Evolutionary conservation across 2,329 filamentous ascomycete species (phyloP), one percentile per base, ranked within the genome.

Genomic region (Epichloe festucae): DNA sequence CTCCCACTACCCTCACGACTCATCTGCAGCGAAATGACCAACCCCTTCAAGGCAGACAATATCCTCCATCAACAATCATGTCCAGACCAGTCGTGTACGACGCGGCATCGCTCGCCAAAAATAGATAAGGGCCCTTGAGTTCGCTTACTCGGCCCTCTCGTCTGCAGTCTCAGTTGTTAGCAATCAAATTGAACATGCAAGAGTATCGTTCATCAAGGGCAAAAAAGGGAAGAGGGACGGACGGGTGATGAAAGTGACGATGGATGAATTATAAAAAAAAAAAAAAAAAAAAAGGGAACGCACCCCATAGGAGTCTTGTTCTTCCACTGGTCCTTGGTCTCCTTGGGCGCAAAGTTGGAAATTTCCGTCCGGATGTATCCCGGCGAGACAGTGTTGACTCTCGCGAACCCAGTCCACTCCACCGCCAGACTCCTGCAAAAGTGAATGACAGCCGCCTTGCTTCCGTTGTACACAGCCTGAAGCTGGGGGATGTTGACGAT

Each of bases 71-170:
- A 46, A 90, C 78, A 56, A 87, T 70, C 53, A 93, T 73, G 65
- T 89, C 84, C 10, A 78, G 73, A 0, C 81, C 88, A 8, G 87
- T 94, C 17, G 84, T 89, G 69, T 89, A 94, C 50, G 81, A 86
- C n/a, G 84, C 79, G 4, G 87, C 87, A 67, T 94, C 87, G 14
- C 83, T 87, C 17, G 86, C 85, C 52, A 94, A 73, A 67, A 89
- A 93, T 46, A 94, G 69, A 65, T 86, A 95, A 17, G 84, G 84
- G 19, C 87, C 89, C 72, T 91, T 90, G 59, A 94, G 74, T 72
- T 95, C 88, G 54, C 80, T 77, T 3, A 79, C 72, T 57, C 82
- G 74, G 10, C 84, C 88, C 63, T 89, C 84, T 57, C 88, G 78
- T 46, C 80, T 78, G 40, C 17, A 46, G 35, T 34, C 10, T 7